These are phyloP conservation scores for Eutypella sp. DNA, from an alignment of 2,329 filamentous ascomycete species.

Conservation along the genomic window DNA sequence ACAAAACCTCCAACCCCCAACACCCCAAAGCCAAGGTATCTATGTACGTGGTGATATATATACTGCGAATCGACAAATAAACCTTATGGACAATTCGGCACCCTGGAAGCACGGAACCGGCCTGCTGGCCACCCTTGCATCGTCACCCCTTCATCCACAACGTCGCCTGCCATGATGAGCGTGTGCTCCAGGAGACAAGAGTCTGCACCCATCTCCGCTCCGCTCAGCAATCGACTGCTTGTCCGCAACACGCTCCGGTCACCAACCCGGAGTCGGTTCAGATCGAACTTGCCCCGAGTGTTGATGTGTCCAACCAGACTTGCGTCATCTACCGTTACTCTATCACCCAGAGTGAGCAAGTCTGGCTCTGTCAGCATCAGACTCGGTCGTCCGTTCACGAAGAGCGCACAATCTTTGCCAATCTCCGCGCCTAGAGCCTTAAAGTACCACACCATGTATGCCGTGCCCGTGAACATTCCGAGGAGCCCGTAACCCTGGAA, in stretches of 20 bases:
- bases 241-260: slow-evolving; percentile 47
- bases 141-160: slow-evolving; percentile 43
- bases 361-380: slow-evolving; percentile 55
- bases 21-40: too few relatives aligned
- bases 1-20: too few relatives aligned
- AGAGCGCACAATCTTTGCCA: slow-evolving; percentile 50
- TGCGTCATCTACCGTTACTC: slow-evolving; percentile 50
- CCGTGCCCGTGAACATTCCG: slow-evolving; percentile 48
- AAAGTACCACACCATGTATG: slow-evolving; percentile 50
- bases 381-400: slow-evolving; percentile 46
- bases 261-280: slow-evolving; percentile 47
- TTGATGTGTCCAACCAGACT: slow-evolving; percentile 54
- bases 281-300: slow-evolving; percentile 50
- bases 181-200: slow-evolving; percentile 53
- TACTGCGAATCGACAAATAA: neutral
- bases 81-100: neutral
- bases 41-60: neutral
- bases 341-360: slow-evolving; percentile 46
- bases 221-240: slow-evolving; percentile 47
- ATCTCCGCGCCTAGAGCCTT: slow-evolving; percentile 47
- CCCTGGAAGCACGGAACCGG: neutral
- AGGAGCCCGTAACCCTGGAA: slow-evolving; percentile 47
- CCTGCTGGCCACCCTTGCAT: slow-evolving; percentile 54
- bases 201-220: slow-evolving; percentile 48
- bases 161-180: slow-evolving; percentile 51